Evolutionary conservation across 2,329 filamentous ascomycete genomes (phyloP), one percentile per base, ranked within the genome.

Genomic region (Sarocladium brachiariae): DNA sequence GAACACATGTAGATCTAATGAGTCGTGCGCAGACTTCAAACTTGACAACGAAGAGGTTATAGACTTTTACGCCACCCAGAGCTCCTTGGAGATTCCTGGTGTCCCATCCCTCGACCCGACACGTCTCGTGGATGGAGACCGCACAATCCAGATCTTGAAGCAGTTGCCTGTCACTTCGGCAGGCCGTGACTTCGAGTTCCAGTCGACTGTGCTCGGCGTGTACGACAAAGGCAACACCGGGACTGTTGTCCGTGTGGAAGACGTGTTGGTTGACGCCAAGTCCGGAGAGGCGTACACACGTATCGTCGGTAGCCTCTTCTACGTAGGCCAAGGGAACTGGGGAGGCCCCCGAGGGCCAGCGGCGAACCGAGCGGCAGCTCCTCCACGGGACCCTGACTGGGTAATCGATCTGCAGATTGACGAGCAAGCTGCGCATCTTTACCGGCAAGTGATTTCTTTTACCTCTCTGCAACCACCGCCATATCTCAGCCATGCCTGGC

Each of bases 171-270:
- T 78, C 0, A 77, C 75, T 8, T 83, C 78, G 37, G 76, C 71
- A 13, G 84, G 83, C 19, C 70, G 72, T 38, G 77, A 74, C 45
- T 87, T 87, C 58, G 81, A 54, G 53, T 48, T 52, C 18, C 50
- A 51, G 8, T 45, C 46, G 14, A 38, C 18, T 11, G 47, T 54
- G 13, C 60, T 87, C 8, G 84, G 83, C 21, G 83, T 87, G 1
- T 87, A 87, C 61, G 84, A 88, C 62, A 88, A 87, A 66, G 84
- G 84, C 51, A 87, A 86, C 65, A 71, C 82, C 0, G 82, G 81
- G 9, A 81, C 78, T 0, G 83, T 87, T 2, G 71, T 87, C 2
- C 83, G 87, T 65, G 84, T 79, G 0, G 82, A 87, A 65, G 76
- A 78, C 55, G 66, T 76, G 25, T 74, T 87, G 37, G 81, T 86